Evolutionary conservation across 768 basidiomycete genomes (phyloP), one percentile per base, ranked within the genome.

Genomic region (Tulasnella sp.): DNA sequence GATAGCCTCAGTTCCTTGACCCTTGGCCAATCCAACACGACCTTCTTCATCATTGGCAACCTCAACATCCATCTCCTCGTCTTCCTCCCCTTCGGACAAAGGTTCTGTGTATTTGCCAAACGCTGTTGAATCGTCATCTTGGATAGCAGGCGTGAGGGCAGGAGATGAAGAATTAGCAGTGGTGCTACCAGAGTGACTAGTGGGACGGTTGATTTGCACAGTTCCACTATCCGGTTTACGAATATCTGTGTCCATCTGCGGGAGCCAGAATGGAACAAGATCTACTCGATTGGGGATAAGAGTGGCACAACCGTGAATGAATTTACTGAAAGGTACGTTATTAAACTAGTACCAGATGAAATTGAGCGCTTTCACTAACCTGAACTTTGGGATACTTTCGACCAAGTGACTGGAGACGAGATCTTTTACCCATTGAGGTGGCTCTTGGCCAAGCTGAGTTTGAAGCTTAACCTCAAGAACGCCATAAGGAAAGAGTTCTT

Each of bases 381-480:
- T 85, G 73, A 98, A 98, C 68, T 98, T 98, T 29, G 95, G 95
- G 1, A 99, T 89, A 10, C 92, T 90, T 65, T 96, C 95, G 15
- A 98, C 93, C 5, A 98, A 69, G 66, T 98, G 90, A 25, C 86
- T 89, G 59, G 83, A 79, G 20, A 98, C 90, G n/a, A 99, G 77
- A 49, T 98, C 93, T 5, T 81, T 79, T 15, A 98, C 89, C 95
- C 95, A 99, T 62, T 83, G 71, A 0, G 93, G 93, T 3, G 95
- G 92, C 63, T 95, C 78, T 64, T 96, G 92, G 0, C 95, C 95
- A 55, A 82, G 73, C 61, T 96, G 91, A 2, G 92, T 98, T 67
- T 98, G 92, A 22, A 98, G 68, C 68, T 99, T 99, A 60, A 99
- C 91, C 66, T 99, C 95, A 5, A 99, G 70, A 3, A 99, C 85